phyloP scores from a whole-genome alignment of 1,139 yeast genomes.

The Arxiozyma slooffiae region DNA sequence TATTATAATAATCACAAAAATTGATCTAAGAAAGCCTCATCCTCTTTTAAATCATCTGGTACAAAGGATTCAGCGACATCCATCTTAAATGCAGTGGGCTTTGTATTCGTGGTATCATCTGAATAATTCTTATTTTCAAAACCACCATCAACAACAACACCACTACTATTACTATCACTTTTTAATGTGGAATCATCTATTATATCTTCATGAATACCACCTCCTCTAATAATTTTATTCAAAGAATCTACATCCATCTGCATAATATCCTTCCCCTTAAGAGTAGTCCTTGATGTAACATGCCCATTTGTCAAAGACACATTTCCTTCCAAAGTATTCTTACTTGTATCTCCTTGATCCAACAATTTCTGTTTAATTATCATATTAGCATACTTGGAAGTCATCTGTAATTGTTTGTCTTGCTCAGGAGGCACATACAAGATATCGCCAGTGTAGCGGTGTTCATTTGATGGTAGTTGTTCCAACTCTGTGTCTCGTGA shows the following conservation, averaged over 20 bases:
- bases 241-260: slow-evolving; percentile 16
- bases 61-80: slow-evolving; percentile 7
- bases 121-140: too few species aligned
- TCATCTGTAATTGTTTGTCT: not conserved
- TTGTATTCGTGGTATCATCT: too few species aligned
- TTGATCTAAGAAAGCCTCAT: slow-evolving; percentile 25
- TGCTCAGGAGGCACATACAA: not conserved
- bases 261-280: not conserved
- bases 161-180: too few species aligned
- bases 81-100: not conserved
- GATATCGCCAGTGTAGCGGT: slow-evolving; percentile 5
- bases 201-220: not conserved
- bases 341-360: not conserved
- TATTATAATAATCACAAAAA: slow-evolving; percentile 29
- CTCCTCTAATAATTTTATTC: slow-evolving; percentile 8
- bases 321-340: not conserved
- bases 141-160: not conserved
- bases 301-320: not conserved
- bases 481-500: slow-evolving; percentile 1
- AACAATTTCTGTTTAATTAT: not conserved
- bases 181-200: not conserved
- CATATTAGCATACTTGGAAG: not conserved
- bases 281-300: not conserved
- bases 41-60: slow-evolving; percentile 18
- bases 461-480: slow-evolving; percentile 2